Conservation (phyloP, 108 stramenopile genomes). For the Cyclotella kingstonii region DNA sequence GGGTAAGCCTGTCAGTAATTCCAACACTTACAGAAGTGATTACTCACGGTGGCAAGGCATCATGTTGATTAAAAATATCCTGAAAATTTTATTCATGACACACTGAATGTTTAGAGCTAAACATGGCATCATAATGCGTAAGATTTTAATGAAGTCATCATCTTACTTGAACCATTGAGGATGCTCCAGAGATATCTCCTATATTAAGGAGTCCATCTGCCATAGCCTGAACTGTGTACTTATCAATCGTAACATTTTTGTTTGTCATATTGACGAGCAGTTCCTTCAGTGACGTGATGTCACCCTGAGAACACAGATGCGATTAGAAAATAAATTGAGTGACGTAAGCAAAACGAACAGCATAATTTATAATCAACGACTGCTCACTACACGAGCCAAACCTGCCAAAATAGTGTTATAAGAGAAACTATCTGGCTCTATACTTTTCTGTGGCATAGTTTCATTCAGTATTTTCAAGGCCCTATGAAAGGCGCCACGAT, state of each 20-base stretch:
- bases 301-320: constrained; percentile 17
- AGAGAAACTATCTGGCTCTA: constrained; percentile 64
- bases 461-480: constrained; percentile 77
- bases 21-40: neutral
- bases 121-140: too few relatives aligned
- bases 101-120: neutral
- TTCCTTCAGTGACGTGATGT: constrained; percentile 56
- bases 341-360: too few relatives aligned
- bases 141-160: too few relatives aligned
- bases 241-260: constrained; percentile 47
- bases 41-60: constrained; percentile 62
- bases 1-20: neutral
- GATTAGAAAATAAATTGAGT: too few relatives aligned
- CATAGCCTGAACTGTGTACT: constrained; percentile 66
- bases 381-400: constrained; percentile 53
- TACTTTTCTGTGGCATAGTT: constrained; percentile 60
- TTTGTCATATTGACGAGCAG: constrained; percentile 66
- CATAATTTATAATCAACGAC: constrained; percentile 24
- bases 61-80: constrained; percentile 83
- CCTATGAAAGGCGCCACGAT: constrained; percentile 77
- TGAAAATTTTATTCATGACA: constrained; percentile 20
- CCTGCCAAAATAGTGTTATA: constrained; percentile 73
- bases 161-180: constrained; percentile 28
- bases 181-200: constrained; percentile 68
- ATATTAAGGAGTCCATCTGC: constrained; percentile 73